Conservation (phyloP, 192 early-diverging fungal species). For the Lunasporangiospora selenospora region DNA sequence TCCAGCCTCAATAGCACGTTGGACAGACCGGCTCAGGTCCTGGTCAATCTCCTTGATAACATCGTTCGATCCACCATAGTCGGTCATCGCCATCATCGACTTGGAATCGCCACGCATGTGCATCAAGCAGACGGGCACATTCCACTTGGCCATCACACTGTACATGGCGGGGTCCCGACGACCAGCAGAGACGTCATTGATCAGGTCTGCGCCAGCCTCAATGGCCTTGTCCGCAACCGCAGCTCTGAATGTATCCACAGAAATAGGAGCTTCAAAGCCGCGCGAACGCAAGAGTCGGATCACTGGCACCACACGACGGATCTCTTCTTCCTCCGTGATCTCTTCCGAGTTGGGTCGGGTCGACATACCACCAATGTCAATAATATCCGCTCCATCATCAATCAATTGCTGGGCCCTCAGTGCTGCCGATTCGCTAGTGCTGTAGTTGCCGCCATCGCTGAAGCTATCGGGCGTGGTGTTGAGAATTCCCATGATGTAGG, state of each 20-base stretch:
- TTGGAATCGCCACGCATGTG: slow-evolving; percentile 96
- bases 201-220: slow-evolving; percentile 87
- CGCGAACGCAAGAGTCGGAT: slow-evolving; percentile 73
- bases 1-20: slow-evolving; percentile 77
- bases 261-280: slow-evolving; percentile 76
- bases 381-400: slow-evolving; percentile 83
- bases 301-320: slow-evolving; percentile 86
- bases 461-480: slow-evolving; percentile 98
- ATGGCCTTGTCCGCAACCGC: slow-evolving; percentile 87
- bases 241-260: slow-evolving; percentile 92
- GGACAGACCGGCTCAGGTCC: slow-evolving; percentile 72
- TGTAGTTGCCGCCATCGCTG: slow-evolving; percentile 87
- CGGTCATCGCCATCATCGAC: slow-evolving; percentile 90
- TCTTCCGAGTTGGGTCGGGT: slow-evolving; percentile 88
- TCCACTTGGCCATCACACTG: slow-evolving; percentile 73
- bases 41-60: slow-evolving; percentile 74
- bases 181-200: slow-evolving; percentile 98
- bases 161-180: slow-evolving; percentile 81
- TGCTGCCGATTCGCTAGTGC: slow-evolving; percentile 67
- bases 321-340: slow-evolving; percentile 72
- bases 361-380: slow-evolving; percentile 96
- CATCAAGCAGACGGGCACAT: slow-evolving; percentile 92
- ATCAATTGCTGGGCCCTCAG: slow-evolving; percentile 71
- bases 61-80: slow-evolving; percentile 66
- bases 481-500: slow-evolving; percentile 94